phyloP scores from a whole-genome alignment of 1,139 yeast genomes.

The Pichia sp. region DNA sequence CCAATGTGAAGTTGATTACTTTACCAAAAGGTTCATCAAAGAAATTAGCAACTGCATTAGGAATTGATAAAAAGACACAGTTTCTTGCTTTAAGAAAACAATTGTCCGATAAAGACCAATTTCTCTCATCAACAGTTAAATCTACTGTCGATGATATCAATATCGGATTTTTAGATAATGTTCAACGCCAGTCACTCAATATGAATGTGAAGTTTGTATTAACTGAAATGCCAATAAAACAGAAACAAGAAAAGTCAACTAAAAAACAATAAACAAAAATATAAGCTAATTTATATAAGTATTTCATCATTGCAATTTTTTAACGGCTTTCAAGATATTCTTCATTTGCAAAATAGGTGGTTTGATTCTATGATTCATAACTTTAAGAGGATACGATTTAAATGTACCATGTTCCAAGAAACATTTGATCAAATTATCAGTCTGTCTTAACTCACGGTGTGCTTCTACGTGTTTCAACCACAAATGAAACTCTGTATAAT shows the following conservation, averaged over 20 bases:
- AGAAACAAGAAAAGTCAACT: conserved; percentile 28
- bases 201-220: conserved; percentile 41
- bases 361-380: no score
- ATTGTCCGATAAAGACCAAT: conserved; percentile 12
- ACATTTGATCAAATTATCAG: no score
- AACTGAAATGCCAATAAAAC: conserved; percentile 43
- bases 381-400: no score
- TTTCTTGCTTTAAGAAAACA: conserved; percentile 28
- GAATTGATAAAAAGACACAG: conserved; percentile 20
- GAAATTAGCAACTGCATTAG: conserved; percentile 37
- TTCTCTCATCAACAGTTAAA: conserved; percentile 36
- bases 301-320: no score
- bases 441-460: no score
- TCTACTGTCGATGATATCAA: conserved; percentile 38
- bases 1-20: conserved; percentile 54
- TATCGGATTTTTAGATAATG: conserved; percentile 44
- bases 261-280: conserved; percentile 1
- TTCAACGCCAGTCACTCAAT: conserved; percentile 29
- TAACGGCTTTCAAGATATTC: no score
- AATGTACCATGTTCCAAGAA: no score
- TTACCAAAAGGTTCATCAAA: conserved; percentile 49
- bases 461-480: no score
- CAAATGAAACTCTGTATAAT: no score
- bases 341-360: no score
- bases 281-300: no score